Evolutionary conservation across 495 filamentous ascomycete genomes (phyloP).

Genomic region (Pyrenula aspistea): DNA sequence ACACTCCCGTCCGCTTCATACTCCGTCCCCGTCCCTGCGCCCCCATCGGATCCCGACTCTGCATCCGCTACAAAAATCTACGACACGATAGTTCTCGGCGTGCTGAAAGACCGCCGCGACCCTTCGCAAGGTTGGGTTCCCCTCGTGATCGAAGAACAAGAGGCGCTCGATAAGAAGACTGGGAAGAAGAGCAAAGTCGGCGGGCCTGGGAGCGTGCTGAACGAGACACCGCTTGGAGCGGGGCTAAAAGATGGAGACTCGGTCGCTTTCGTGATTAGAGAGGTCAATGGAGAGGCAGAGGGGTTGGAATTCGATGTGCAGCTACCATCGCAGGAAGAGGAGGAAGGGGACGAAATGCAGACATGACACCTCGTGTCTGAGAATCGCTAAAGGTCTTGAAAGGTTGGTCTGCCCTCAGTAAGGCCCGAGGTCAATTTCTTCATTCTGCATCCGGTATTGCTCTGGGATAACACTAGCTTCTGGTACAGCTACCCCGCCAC

Average conservation of each 20-base stretch:
- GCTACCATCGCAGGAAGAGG: slow-evolving; percentile 47
- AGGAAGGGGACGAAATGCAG: slow-evolving; percentile 21
- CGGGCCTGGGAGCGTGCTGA: slow-evolving; percentile 23
- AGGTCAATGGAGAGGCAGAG: slow-evolving; percentile 16
- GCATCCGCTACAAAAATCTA: neutral
- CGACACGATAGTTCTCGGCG: slow-evolving; percentile 34
- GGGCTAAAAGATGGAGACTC: slow-evolving; percentile 44
- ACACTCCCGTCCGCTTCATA: slow-evolving; percentile 33
- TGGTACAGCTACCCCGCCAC: no score
- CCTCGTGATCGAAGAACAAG: slow-evolving; percentile 25
- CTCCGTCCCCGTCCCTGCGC: slow-evolving; percentile 27
- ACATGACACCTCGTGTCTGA: no score
- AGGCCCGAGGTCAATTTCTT: no score
- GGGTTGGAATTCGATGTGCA: slow-evolving; percentile 46
- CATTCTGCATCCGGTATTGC: no score
- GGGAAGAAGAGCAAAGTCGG: slow-evolving; percentile 22
- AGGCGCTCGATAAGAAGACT: slow-evolving; percentile 24
- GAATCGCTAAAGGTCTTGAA: no score
- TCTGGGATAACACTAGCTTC: no score
- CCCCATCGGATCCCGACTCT: neutral
- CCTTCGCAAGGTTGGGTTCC: slow-evolving; percentile 43
- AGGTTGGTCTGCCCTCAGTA: no score
- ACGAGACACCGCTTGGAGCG: slow-evolving; percentile 31
- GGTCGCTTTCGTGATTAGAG: slow-evolving; percentile 58
- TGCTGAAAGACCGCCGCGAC: slow-evolving; percentile 42